phyloP scores from a whole-genome alignment of 2,329 filamentous ascomycete genomes.

The Trichoderma endophyticum region DNA sequence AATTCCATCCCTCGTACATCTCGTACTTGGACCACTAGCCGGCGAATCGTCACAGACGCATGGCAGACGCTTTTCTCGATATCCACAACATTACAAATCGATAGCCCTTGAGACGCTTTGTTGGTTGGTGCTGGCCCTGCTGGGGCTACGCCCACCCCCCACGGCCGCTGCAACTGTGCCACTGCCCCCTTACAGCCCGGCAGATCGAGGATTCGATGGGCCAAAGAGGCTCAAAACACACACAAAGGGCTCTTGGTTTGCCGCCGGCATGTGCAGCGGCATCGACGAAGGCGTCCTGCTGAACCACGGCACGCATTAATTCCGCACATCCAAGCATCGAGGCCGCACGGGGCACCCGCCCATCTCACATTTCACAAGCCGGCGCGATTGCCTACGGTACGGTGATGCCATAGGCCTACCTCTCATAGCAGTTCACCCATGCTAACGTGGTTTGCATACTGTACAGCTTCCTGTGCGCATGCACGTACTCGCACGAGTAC shows the following conservation, averaged over 20 bases:
- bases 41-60: constrained; percentile 2
- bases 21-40: background rate
- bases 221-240: constrained; percentile 6
- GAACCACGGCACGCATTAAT: constrained; percentile 5
- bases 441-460: background rate
- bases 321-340: background rate
- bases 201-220: constrained; percentile 14
- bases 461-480: background rate
- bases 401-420: background rate
- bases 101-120: constrained; percentile 2
- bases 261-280: constrained; percentile 16
- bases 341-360: background rate
- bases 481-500: background rate
- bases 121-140: background rate
- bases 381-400: background rate
- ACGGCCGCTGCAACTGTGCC: background rate
- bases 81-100: constrained; percentile 17
- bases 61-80: background rate
- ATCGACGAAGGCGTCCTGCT: background rate
- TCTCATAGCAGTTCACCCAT: background rate
- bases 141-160: constrained; percentile 12
- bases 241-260: background rate
- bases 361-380: background rate
- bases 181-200: constrained; percentile 14
- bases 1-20: background rate